phyloP scores from a whole-genome alignment of 768 basidiomycete genomes.

The Lentinula edodes region DNA sequence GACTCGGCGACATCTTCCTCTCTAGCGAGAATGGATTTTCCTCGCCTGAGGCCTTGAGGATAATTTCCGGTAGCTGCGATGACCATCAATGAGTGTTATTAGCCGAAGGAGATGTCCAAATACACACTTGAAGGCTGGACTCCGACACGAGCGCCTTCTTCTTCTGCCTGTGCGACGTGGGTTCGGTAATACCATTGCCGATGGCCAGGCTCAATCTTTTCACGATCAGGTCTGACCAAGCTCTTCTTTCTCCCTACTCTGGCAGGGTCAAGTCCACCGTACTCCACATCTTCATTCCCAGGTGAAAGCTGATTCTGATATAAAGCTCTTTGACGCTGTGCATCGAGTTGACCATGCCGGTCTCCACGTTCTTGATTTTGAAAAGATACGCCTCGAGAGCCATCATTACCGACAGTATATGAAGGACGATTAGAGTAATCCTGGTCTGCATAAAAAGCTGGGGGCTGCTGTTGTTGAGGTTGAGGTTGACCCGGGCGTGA shows the following conservation, averaged over 20 bases:
- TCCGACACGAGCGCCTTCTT: constrained; percentile 62
- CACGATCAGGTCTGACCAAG: constrained; percentile 87
- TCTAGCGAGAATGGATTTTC: constrained; percentile 82
- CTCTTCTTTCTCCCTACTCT: constrained; percentile 81
- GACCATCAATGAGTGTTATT: not conserved
- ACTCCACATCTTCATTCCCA: constrained; percentile 24
- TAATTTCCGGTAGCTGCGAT: constrained; percentile 70
- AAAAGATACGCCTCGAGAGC: constrained; percentile 56
- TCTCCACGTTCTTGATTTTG: constrained; percentile 67
- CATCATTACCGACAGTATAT: constrained; percentile 26
- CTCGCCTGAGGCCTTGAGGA: constrained; percentile 71
- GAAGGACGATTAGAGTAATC: constrained; percentile 21
- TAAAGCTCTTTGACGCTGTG: constrained; percentile 37
- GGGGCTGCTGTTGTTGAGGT: constrained; percentile 33
- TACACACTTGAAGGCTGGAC: constrained; percentile 79
- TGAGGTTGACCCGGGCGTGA: constrained; percentile 38
- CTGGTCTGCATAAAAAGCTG: constrained; percentile 32
- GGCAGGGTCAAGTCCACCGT: constrained; percentile 30
- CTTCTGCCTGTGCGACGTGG: constrained; percentile 75
- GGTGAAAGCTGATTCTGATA: constrained; percentile 43
- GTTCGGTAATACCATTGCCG: constrained; percentile 91
- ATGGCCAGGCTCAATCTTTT: constrained; percentile 94
- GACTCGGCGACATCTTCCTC: constrained; percentile 92
- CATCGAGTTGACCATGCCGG: constrained; percentile 53
- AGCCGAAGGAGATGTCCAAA: constrained; percentile 9